Evolutionary conservation across 305 asterid genomes (phyloP), one percentile per base, ranked within the genome.

Genomic region (Withania somnifera): DNA sequence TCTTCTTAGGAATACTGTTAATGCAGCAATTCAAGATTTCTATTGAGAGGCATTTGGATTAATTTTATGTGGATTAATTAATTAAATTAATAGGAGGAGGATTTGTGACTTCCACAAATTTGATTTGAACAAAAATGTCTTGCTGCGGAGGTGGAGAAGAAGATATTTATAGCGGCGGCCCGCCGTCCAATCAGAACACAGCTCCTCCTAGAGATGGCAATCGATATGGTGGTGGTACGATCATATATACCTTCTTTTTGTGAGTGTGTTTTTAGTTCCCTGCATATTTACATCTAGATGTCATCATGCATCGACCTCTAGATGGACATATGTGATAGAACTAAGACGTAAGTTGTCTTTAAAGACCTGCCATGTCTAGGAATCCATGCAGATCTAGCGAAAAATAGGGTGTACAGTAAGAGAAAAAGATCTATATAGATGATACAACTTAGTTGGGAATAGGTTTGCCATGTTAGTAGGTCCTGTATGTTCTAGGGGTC

Each of bases 81-180:
- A n/a, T n/a, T n/a, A n/a, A n/a, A n/a, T n/a, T n/a, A n/a, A n/a
- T n/a, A n/a, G n/a, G n/a, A n/a, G 20, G 56, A 47, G 57, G 7
- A 42, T 30, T 73, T 71, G 38, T 14, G 36, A 11, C 77, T 19
- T 54, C 61, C 61, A 54, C 19, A 54, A n/a, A 11, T 7, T 19
- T 42, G 50, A 68, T 22, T 30, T 6, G 17, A 69, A 91, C 17
- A 84, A 91, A 61, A 78, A 95, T 95, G 98, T 86, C 86, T 85
- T 95, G 98, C 83, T 95, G 98, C 75, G 95, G 98, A 80, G 98
- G 95, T 67, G 89, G 87, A 83, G 95, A 93, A 84, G 98, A 93
- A 88, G 98, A 95, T 83, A 97, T 91, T 85, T 61, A 67, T 63
- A 57, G 56, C 58, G 81, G 86, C n/a, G 95, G 91, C 61, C 95